Base-by-base conservation (phyloP, 2,329 filamentous ascomycete genomes). In the Lasiodiplodia hormozganensis region DNA sequence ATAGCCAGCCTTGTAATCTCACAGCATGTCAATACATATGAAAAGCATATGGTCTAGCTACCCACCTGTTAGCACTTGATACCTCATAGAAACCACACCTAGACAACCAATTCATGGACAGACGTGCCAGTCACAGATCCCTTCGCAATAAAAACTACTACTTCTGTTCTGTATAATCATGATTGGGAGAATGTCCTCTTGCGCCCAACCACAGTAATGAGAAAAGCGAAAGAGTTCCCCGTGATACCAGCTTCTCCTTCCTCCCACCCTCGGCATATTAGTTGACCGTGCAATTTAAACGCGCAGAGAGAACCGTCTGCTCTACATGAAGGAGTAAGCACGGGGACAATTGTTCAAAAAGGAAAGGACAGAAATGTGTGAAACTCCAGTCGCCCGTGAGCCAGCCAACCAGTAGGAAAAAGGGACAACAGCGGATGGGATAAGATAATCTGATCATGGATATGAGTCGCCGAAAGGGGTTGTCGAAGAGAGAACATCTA, bases 401-500 rank as follows among this genome's bases (percentile, higher is more conserved):
- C 25, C 28, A 38, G 31, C 18, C 23, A 64, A 31, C 21, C 56
- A 49, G 38, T 14, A 62, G 28, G 57, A 31, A 49, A 49, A 52
- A 25, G 23, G 23, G 28, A 64, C 43, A 52, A 34, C 43, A 40
- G 25, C 16, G 21, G 38, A 47, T 14, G 12, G n/a, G 56, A 47
- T 34, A 36, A 53, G 8, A 62, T 62, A 25, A 56, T 62, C 43
- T 47, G 47, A 49, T 38, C 51, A 34, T 64, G 51, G 43, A 25
- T n/a, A 36, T 64, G 60, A 64, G 47, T 64, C 60, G 60, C 60
- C 60, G 60, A 64, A 52, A 64, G 60, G 43, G 58, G 31, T 43
- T 60, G 38, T 31, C 36, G 54, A 62, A 38, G 40, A 31, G 38
- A 64, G 47, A 64, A 52, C 60, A 52, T 64, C 60, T 64, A 64